Base-by-base conservation (phyloP, 2,329 filamentous ascomycete genomes). In the Fusarium veterinarium region DNA sequence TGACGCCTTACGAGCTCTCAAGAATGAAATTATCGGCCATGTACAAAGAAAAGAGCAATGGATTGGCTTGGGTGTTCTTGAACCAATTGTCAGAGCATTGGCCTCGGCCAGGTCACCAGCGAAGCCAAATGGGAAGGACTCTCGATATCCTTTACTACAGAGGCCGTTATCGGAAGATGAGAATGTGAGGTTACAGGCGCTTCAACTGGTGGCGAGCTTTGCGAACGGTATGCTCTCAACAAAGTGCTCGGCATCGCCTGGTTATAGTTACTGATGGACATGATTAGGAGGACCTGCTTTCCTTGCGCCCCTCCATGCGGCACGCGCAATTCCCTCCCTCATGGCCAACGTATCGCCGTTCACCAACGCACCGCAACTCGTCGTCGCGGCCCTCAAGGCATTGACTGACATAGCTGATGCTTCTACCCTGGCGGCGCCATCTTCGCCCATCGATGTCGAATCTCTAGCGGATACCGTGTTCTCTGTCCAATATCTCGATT, bases 11-110 rank as follows among this genome's bases (percentile, higher is more conserved):
- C 90, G 91, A 73, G 86, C 87, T 45, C 84, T 99, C 35, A 98
- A 97, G 85, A 96, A 97, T 81, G 93, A 96, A 71, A 88, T 97
- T 52, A 91, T 97, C 67, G 96, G 96, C 30, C 94, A 98, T 81
- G 88, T 92, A 38, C 91, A 95, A 81, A 91, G 92, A 80, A 99
- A 99, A 83, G 92, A 95, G 82, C 83, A 90, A 63, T 95, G 92
- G 86, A 87, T 98, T 44, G 86, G 86, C 64, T 84, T 89, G 60
- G 95, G 95, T 23, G 86, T 93, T 33, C 82, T 96, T 51, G 87
- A 89, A 59, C 87, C 88, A 38, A 84, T 87, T 61, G 86, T 86
- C 77, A 83, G 79, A 75, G 85, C 84, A 69, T 84, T 88, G 79
- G 80, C 80, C 52, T 73, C 79, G 19, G 77, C 76, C 56, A 77